Percentiles rank a stretch among this genome's conserved stretches.
Evolutionary conservation across 1,139 yeast genomes (phyloP).

Genomic region (Yueomyces sp.): DNA sequence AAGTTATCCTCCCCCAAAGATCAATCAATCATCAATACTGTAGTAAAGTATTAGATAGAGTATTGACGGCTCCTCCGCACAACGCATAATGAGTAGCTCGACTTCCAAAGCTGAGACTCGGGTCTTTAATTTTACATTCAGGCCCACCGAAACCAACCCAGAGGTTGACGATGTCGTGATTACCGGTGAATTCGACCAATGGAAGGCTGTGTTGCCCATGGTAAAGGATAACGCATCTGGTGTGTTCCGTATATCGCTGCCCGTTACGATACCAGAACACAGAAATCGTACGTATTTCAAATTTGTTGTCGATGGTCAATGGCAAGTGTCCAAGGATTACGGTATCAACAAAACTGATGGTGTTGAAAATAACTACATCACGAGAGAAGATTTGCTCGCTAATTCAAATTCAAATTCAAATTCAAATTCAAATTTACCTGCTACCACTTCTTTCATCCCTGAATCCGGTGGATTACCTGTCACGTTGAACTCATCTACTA

Average conservation of each 20-base stretch:
- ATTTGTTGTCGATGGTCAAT: conserved; percentile 64
- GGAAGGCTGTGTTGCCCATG: conserved; percentile 50
- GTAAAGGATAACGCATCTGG: conserved; percentile 43
- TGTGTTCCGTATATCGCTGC: conserved; percentile 42
- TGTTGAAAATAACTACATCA: conserved; percentile 53
- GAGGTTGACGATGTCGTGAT: conserved; percentile 38
- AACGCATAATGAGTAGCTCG: no score
- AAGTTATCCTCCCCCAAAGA: no score
- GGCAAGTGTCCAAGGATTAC: conserved; percentile 41
- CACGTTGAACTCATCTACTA: background rate
- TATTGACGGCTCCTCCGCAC: no score
- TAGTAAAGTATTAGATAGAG: no score
- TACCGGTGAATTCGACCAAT: conserved; percentile 68
- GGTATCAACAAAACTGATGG: conserved; percentile 31
- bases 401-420: conserved; percentile 3
- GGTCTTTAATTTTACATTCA: no score
- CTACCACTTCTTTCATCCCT: conserved; percentile 27
- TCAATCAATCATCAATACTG: no score
- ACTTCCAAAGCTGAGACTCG: background rate
- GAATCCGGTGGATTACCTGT: conserved; percentile 32
- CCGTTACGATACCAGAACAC: conserved; percentile 31
- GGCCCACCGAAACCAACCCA: background rate
- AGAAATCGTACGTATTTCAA: conserved; percentile 43
- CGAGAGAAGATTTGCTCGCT: conserved; percentile 21
- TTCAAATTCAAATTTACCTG: background rate